Evolutionary conservation across 2,329 filamentous ascomycete genomes (phyloP).

Genomic region (Polychaeton citri): DNA sequence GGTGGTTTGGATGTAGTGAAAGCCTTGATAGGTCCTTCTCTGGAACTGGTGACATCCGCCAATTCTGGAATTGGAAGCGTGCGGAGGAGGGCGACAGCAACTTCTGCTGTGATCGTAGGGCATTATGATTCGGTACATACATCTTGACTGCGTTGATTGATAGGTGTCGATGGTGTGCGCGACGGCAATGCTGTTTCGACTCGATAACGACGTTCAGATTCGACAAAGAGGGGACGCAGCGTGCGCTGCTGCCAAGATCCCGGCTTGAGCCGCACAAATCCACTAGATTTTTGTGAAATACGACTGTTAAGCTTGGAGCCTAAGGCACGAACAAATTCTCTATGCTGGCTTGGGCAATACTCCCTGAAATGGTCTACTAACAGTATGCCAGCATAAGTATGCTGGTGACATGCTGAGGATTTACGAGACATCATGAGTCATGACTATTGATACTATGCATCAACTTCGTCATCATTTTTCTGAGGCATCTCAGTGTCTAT

Average conservation of each 20-base stretch:
- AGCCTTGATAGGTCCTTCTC: too few relatives aligned
- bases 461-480: too few relatives aligned
- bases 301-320: neutral
- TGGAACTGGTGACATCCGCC: too few relatives aligned
- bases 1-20: too few relatives aligned
- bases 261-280: neutral
- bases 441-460: too few relatives aligned
- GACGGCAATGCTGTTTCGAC: neutral
- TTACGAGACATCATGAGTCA: too few relatives aligned
- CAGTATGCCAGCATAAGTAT: too few relatives aligned
- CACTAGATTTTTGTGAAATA: neutral
- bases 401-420: too few relatives aligned
- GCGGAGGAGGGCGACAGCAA: neutral
- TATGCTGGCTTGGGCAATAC: too few relatives aligned
- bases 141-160: constrained; percentile 15
- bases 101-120: neutral
- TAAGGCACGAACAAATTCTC: neutral
- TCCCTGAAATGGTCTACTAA: too few relatives aligned
- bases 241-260: neutral
- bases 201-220: constrained; percentile 1
- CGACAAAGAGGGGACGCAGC: constrained; percentile 1
- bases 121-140: constrained; percentile 9
- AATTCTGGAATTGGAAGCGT: neutral
- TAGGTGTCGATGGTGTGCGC: constrained; percentile 11
- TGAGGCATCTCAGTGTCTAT: too few relatives aligned